phyloP scores from a whole-genome alignment of 2,329 filamentous ascomycete genomes.

The Bipolaris gigantea region DNA sequence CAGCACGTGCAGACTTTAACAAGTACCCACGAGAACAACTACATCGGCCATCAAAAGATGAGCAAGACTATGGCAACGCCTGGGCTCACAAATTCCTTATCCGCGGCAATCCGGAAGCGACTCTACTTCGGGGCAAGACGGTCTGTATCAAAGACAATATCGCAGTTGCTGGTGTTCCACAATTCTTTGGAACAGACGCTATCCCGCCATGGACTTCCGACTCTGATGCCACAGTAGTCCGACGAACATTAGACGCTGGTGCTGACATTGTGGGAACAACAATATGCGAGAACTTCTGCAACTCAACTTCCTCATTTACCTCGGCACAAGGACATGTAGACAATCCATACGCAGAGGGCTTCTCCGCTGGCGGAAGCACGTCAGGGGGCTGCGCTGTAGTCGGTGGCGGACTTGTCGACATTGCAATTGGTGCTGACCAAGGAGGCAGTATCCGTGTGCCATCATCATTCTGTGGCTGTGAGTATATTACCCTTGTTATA shows the following conservation, averaged over 20 bases:
- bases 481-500: not conserved
- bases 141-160: slow-evolving; percentile 60
- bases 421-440: slow-evolving; percentile 46
- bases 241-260: slow-evolving; percentile 54
- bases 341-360: slow-evolving; percentile 51
- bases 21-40: slow-evolving; percentile 52
- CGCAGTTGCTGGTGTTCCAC: slow-evolving; percentile 57
- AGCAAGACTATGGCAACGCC: slow-evolving; percentile 49
- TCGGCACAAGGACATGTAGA: slow-evolving; percentile 46
- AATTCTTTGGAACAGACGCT: slow-evolving; percentile 57
- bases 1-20: slow-evolving; percentile 47
- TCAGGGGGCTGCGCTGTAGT: slow-evolving; percentile 51
- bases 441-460: slow-evolving; percentile 47
- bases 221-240: slow-evolving; percentile 59
- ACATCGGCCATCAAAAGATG: slow-evolving; percentile 39
- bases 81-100: slow-evolving; percentile 58
- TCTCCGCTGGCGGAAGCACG: slow-evolving; percentile 54
- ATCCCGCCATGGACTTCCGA: slow-evolving; percentile 53
- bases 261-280: slow-evolving; percentile 55
- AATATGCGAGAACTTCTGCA: slow-evolving; percentile 59
- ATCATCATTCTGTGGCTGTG: slow-evolving; percentile 41
- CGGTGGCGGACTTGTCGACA: slow-evolving; percentile 43
- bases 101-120: slow-evolving; percentile 30
- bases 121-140: slow-evolving; percentile 45
- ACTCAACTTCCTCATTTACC: slow-evolving; percentile 53